These are phyloP conservation scores for Kodamaea sp. DNA, from an alignment of 1,139 yeast species.

Conservation along the genomic window DNA sequence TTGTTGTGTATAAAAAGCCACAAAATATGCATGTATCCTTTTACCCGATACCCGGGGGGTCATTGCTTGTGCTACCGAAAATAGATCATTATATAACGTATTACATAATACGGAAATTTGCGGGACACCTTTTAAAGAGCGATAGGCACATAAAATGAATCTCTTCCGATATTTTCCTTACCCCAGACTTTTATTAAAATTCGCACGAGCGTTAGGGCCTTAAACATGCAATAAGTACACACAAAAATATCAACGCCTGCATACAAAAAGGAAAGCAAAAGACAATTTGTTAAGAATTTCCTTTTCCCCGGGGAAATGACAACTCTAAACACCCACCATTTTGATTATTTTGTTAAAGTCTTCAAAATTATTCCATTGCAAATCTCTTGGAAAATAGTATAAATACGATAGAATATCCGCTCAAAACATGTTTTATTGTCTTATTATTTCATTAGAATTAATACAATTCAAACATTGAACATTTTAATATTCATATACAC, in stretches of 20 bases:
- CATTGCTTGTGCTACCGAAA: too few species aligned
- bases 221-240: too few species aligned
- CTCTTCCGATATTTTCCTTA: conserved; percentile 16
- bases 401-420: conserved; percentile 12
- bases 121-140: conserved; percentile 4
- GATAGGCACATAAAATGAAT: not conserved
- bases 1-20: too few species aligned
- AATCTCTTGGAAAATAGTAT: conserved; percentile 4
- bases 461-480: not conserved
- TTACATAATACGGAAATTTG: conserved; percentile 8
- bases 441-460: not conserved
- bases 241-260: too few species aligned
- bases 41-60: conserved; percentile 6
- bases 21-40: conserved; percentile 2
- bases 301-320: conserved; percentile 18
- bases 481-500: conserved; percentile 4
- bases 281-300: conserved; percentile 8
- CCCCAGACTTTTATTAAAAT: conserved; percentile 15
- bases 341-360: not conserved
- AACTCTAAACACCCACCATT: too few species aligned
- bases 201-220: not conserved
- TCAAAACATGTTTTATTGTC: not conserved
- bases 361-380: not conserved
- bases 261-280: not conserved
- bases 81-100: conserved; percentile 2